These are phyloP conservation scores for Aspergillus amoenus DNA, from an alignment of 2,329 filamentous ascomycete genomes.

Conservation along the genomic window DNA sequence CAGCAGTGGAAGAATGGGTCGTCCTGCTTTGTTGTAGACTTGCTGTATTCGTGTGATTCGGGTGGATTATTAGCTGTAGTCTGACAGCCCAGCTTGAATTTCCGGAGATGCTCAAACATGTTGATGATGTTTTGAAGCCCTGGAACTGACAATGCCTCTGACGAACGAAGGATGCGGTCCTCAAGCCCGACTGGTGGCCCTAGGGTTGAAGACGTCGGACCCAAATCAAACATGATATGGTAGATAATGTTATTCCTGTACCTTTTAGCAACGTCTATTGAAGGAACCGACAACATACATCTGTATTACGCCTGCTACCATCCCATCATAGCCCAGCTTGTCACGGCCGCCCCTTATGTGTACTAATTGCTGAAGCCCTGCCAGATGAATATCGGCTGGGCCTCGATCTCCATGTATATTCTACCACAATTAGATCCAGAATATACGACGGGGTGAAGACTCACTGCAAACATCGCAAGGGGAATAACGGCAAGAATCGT, in stretches of 20 bases:
- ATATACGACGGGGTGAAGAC: neutral
- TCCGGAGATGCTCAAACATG: neutral
- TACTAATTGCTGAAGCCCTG: neutral
- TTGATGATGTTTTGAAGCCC: neutral
- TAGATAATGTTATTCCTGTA: constrained; percentile 6
- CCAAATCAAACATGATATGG: neutral
- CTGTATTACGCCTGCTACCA: neutral
- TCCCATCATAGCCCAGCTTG: constrained; percentile 2
- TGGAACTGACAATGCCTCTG: neutral
- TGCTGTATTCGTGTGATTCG: neutral
- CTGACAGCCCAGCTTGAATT: neutral
- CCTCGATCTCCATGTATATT: constrained; percentile 1
- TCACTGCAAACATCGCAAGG: constrained; percentile 2
- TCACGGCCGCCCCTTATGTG: neutral
- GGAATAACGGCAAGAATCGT: neutral
- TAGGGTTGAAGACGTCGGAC: neutral
- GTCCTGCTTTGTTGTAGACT: neutral
- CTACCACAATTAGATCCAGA: neutral
- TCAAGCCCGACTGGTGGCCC: neutral
- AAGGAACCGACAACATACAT: neutral
- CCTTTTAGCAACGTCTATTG: neutral
- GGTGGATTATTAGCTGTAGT: neutral
- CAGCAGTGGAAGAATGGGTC: constrained; percentile 1
- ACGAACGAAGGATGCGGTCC: neutral
- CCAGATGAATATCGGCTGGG: neutral